Evolutionary conservation across 768 basidiomycete species (phyloP).

Genomic region (Phanerodontia chrysosporium): DNA sequence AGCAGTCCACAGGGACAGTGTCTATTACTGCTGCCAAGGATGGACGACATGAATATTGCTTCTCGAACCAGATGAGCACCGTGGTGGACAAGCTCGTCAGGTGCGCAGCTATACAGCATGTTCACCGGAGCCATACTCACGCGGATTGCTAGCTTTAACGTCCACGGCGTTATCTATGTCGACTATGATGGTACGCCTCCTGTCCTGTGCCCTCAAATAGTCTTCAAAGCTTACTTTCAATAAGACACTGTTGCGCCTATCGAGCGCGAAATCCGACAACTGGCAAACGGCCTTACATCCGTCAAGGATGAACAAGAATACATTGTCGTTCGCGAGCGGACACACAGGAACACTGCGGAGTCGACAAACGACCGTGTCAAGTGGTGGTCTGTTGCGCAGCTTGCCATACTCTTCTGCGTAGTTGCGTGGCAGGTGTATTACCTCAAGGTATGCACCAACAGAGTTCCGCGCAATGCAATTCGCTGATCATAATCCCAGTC

Average conservation of each 20-base stretch:
- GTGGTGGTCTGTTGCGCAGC: conserved; percentile 97
- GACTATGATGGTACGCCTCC: conserved; percentile 84
- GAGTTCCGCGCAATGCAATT: not conserved
- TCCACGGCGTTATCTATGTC: conserved; percentile 94
- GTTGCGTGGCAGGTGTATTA: conserved; percentile 99
- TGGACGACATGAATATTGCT: conserved; percentile 92
- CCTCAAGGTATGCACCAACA: conserved; percentile 72
- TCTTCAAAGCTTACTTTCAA: not conserved
- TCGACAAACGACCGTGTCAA: conserved; percentile 93
- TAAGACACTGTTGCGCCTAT: conserved; percentile 92
- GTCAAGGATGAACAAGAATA: conserved; percentile 99
- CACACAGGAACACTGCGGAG: conserved; percentile 92
- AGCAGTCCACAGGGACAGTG: conserved; percentile 84
- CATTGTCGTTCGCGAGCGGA: conserved; percentile 88
- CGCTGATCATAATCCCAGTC: conserved; percentile 39
- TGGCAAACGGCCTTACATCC: conserved; percentile 75
- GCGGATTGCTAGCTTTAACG: conserved; percentile 75
- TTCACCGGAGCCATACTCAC: not conserved
- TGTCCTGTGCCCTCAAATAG: no score
- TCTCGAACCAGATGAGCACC: conserved; percentile 98
- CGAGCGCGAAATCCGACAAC: conserved; percentile 87
- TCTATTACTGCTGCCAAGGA: conserved; percentile 85
- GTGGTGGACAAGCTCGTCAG: conserved; percentile 94
- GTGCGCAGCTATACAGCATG: conserved; percentile 41
- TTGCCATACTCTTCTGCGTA: conserved; percentile 79